Evolutionary conservation across 177 flowering plant genomes (phyloP).

Genomic region (Vitis hybrid): DNA sequence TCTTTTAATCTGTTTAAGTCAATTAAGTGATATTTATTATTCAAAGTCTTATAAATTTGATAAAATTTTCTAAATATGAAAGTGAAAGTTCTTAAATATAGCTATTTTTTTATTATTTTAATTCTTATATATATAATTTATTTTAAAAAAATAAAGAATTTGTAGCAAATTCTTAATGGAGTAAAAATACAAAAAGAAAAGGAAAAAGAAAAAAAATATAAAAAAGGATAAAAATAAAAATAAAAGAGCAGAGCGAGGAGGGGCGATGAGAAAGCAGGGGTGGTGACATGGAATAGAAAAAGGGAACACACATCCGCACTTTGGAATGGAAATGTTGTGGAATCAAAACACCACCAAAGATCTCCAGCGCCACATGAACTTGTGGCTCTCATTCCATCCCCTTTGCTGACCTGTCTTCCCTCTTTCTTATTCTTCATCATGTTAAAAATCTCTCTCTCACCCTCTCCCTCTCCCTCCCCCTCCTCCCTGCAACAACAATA

Average conservation of each 20-base stretch:
- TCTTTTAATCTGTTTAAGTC: no score
- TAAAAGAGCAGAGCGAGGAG: neutral
- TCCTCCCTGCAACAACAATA: neutral
- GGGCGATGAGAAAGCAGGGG: constrained; percentile 14
- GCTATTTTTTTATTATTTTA: neutral
- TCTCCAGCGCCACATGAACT: constrained; percentile 26
- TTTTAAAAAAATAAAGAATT: no score
- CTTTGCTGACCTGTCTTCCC: constrained; percentile 22
- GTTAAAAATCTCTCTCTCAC: neutral
- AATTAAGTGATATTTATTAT: no score
- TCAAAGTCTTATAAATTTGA: no score
- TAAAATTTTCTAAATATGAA: no score
- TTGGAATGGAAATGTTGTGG: constrained; percentile 16
- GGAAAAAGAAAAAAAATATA: neutral
- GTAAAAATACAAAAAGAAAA: neutral
- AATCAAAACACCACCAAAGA: constrained; percentile 20
- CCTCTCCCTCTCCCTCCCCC: constrained; percentile 2
- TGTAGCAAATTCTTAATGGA: no score
- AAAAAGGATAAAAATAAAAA: neutral
- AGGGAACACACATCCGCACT: constrained; percentile 14
- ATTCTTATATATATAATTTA: no score
- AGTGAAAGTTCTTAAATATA: neutral
- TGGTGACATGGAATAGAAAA: constrained; percentile 22
- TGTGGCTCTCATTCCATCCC: constrained; percentile 25
- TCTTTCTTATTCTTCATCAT: neutral